A percentile compares a stretch with the other conserved stretches of the same genome.
These are phyloP conservation scores for Chaetomium tenue DNA, from an alignment of 495 filamentous ascomycete species.

Conservation along the genomic window DNA sequence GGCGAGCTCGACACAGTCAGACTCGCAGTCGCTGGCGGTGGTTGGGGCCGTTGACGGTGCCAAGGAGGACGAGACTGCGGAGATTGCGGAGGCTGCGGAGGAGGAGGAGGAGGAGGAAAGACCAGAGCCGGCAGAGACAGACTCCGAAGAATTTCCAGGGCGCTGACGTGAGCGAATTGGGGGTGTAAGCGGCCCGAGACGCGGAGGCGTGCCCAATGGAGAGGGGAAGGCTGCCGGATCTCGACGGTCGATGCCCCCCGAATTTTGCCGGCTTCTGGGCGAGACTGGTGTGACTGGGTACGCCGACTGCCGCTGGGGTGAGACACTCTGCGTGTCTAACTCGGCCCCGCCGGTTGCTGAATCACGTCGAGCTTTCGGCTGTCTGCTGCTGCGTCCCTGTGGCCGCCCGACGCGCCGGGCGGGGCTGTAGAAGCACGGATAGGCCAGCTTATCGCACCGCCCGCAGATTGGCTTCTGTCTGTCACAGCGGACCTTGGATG, in stretches of 20 bases:
- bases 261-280: neutral
- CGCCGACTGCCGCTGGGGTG: neutral
- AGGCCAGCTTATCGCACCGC: neutral
- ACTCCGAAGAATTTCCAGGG: neutral
- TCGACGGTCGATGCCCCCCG: neutral
- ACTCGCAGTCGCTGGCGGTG: neutral
- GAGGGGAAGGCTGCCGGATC: neutral
- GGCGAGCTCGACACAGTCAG: neutral
- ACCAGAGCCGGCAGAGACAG: neutral
- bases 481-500: conserved; percentile 5
- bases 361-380: neutral
- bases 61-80: neutral
- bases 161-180: neutral
- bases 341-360: neutral
- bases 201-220: neutral
- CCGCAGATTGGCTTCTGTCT: neutral
- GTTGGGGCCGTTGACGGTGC: neutral
- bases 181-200: neutral
- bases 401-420: neutral
- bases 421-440: conserved; percentile 2
- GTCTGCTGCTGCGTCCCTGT: conserved; percentile 4
- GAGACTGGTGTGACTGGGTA: neutral
- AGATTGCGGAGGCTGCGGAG: neutral
- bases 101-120: neutral
- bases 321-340: neutral